Evolutionary conservation across 2,329 filamentous ascomycete species (phyloP).

Genomic region (Colletotrichum navitas): DNA sequence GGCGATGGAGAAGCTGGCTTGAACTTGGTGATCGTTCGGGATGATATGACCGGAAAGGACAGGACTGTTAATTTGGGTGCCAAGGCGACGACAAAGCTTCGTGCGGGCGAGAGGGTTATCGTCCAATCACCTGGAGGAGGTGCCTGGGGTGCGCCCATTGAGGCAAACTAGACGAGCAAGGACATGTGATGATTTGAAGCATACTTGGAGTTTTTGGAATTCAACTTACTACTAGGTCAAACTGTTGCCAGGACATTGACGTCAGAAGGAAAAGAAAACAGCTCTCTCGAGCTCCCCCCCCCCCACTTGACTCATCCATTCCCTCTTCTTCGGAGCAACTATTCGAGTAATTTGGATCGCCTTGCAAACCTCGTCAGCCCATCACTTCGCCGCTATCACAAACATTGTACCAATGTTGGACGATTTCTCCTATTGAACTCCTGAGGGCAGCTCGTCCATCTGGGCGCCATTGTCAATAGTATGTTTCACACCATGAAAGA

Average conservation of each 20-base stretch:
- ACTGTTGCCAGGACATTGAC: too few species aligned
- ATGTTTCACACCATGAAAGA: background rate
- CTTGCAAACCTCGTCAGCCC: too few species aligned
- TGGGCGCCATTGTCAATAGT: background rate
- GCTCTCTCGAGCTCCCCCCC: too few species aligned
- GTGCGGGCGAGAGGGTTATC: constrained; percentile 38
- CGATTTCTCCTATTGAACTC: background rate
- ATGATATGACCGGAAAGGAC: constrained; percentile 49
- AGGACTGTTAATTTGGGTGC: constrained; percentile 46
- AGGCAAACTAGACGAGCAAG: constrained; percentile 4
- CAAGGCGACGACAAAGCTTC: constrained; percentile 41
- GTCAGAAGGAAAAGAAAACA: background rate
- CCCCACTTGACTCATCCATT: background rate
- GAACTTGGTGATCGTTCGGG: constrained; percentile 73
- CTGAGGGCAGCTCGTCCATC: too few species aligned
- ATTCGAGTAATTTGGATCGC: too few species aligned
- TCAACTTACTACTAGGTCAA: too few species aligned
- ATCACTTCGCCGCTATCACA: too few species aligned
- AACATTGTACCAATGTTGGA: background rate
- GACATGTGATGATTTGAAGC: background rate
- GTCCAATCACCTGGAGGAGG: constrained; percentile 41
- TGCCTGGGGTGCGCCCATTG: constrained; percentile 31
- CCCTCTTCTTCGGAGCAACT: too few species aligned
- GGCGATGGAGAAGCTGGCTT: constrained; percentile 75
- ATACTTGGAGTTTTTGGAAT: background rate